Percentiles rank a stretch among this genome's conserved stretches.
These are phyloP conservation scores for Citrus hindsii DNA, from an alignment of 345 rosid species.

Conservation along the genomic window DNA sequence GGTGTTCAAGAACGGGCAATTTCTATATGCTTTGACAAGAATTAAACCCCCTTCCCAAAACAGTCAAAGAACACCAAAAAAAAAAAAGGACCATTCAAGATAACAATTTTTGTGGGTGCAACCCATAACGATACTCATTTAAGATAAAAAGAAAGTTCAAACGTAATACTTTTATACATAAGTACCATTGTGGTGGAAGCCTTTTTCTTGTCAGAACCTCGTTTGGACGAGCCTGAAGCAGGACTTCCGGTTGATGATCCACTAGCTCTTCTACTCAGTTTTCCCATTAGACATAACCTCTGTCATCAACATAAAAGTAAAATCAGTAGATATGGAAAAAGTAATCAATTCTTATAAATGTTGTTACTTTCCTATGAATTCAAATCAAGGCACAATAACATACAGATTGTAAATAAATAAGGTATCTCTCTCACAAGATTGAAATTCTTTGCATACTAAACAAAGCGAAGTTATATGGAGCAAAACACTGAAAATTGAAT, in stretches of 20 bases:
- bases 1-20: not conserved
- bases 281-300: constrained; percentile 48
- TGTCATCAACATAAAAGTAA: constrained; percentile 19
- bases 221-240: constrained; percentile 44
- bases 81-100: no score
- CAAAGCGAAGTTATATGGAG: not conserved
- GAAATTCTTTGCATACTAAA: not conserved
- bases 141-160: not conserved
- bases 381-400: not conserved
- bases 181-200: constrained; percentile 48
- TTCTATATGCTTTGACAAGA: not conserved
- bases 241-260: constrained; percentile 40
- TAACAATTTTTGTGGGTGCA: not conserved
- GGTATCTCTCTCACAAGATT: not conserved
- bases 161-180: not conserved
- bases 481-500: not conserved
- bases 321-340: not conserved
- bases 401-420: not conserved
- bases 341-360: not conserved
- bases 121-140: not conserved
- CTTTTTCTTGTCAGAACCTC: constrained; percentile 56
- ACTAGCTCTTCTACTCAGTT: constrained; percentile 42
- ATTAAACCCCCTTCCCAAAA: no score
- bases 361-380: not conserved
- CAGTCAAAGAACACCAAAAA: no score